Conservation (phyloP, 1,139 yeast genomes). For the Nakaseomyces uthaithaninus region DNA sequence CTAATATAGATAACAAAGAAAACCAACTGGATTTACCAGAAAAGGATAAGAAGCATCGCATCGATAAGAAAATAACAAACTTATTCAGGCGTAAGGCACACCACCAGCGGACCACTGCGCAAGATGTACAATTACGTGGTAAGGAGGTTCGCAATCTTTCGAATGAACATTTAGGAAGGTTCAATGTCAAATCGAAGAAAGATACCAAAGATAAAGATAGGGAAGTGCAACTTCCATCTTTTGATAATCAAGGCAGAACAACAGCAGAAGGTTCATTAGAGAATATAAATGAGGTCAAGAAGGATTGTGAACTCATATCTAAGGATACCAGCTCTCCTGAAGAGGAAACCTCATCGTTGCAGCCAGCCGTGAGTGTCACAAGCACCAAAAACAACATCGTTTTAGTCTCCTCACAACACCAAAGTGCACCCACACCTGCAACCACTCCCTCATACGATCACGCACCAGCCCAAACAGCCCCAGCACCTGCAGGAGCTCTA, state of each 20-base stretch:
- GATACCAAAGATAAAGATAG: not conserved
- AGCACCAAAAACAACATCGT: constrained; percentile 11
- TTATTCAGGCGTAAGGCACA: constrained; percentile 7
- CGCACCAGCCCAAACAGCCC: no score
- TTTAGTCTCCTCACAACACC: no score
- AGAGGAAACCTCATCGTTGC: constrained; percentile 7
- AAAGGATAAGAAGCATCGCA: constrained; percentile 6
- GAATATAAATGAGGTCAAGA: no score
- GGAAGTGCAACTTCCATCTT: not conserved
- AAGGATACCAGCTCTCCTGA: no score
- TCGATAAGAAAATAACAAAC: constrained; percentile 7
- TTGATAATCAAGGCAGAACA: no score
- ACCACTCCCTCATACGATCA: no score
- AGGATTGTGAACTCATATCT: no score
- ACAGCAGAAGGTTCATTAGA: not conserved
- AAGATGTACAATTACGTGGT: constrained; percentile 1
- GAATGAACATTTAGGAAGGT: not conserved
- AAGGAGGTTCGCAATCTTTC: not conserved
- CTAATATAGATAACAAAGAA: not conserved
- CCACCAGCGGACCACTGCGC: constrained; percentile 7
- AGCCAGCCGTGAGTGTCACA: constrained; percentile 21
- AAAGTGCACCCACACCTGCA: not conserved
- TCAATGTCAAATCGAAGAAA: not conserved
- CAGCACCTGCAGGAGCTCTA: not conserved
- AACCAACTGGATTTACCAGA: not conserved